phyloP scores from a whole-genome alignment of 805 yeast species.

The Zygotorulaspora florentina region DNA sequence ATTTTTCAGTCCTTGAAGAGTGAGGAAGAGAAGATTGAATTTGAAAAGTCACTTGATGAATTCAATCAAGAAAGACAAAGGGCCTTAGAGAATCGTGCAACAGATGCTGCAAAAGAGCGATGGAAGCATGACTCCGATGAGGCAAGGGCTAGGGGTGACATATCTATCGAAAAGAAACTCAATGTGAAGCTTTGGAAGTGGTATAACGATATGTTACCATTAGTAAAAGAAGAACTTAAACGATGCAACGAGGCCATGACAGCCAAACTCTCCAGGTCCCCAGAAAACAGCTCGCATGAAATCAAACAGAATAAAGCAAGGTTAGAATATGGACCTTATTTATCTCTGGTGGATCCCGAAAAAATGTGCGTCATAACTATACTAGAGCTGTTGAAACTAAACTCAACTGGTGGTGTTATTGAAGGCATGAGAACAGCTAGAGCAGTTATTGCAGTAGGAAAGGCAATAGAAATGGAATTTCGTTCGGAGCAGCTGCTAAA shows the following conservation, averaged over 20 bases:
- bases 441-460: constrained; percentile 77
- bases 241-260: constrained; percentile 45
- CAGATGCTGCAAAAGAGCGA: constrained; percentile 79
- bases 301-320: constrained; percentile 38
- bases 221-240: constrained; percentile 60
- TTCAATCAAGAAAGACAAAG: constrained; percentile 75
- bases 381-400: constrained; percentile 69
- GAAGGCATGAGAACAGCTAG: constrained; percentile 84
- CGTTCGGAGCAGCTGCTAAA: constrained; percentile 61
- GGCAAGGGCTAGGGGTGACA: constrained; percentile 53
- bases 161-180: constrained; percentile 52
- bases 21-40: constrained; percentile 46
- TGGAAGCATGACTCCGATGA: constrained; percentile 84
- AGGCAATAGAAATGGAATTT: constrained; percentile 80
- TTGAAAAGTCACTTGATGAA: constrained; percentile 62
- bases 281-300: constrained; percentile 3
- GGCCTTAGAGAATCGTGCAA: constrained; percentile 65
- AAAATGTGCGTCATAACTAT: constrained; percentile 82
- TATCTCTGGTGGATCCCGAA: constrained; percentile 67
- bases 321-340: constrained; percentile 68
- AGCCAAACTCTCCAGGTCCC: constrained; percentile 8
- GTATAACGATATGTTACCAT: constrained; percentile 70
- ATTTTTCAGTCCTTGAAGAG: constrained; percentile 52
- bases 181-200: constrained; percentile 80
- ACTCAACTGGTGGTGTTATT: constrained; percentile 67